Evolutionary conservation across 805 yeast species (phyloP).

Genomic region (Zygosaccharomyces lentus): DNA sequence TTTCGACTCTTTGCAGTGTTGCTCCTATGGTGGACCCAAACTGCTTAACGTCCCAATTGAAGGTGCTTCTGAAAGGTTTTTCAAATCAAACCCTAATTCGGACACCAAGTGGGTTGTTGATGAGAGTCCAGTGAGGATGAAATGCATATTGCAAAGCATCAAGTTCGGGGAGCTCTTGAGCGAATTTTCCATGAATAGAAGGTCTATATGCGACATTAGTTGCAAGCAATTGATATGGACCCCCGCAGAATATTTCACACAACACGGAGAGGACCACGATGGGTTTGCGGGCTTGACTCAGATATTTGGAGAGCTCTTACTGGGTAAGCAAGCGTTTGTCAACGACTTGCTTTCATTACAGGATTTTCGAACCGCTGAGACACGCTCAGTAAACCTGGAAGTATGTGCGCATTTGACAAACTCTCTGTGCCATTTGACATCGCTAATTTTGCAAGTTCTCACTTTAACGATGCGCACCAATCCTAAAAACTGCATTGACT

Average conservation of each 20-base stretch:
- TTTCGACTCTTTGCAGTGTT: slow-evolving; percentile 49
- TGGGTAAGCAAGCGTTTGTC: slow-evolving; percentile 21
- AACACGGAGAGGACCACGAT: background rate
- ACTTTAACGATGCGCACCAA: slow-evolving; percentile 27
- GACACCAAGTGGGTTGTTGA: slow-evolving; percentile 30
- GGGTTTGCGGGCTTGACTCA: slow-evolving; percentile 9
- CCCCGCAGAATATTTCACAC: slow-evolving; percentile 8
- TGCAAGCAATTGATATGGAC: slow-evolving; percentile 14
- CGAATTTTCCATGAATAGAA: slow-evolving; percentile 24
- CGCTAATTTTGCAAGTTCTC: slow-evolving; percentile 23
- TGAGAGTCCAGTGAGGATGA: slow-evolving; percentile 20
- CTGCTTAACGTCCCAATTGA: slow-evolving; percentile 29
- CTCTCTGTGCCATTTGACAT: slow-evolving; percentile 22
- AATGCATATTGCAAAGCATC: slow-evolving; percentile 24
- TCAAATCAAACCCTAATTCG: slow-evolving; percentile 7
- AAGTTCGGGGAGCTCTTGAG: slow-evolving; percentile 27
- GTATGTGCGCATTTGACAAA: slow-evolving; percentile 17
- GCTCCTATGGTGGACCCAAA: slow-evolving; percentile 48
- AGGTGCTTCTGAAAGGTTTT: slow-evolving; percentile 16
- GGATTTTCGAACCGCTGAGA: slow-evolving; percentile 8
- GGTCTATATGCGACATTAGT: slow-evolving; percentile 17
- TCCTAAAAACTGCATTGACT: slow-evolving; percentile 32
- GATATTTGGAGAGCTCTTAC: slow-evolving; percentile 20
- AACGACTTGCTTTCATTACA: slow-evolving; percentile 18
- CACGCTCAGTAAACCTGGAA: slow-evolving; percentile 9